Conservation (phyloP, 768 basidiomycete genomes). For the Daedaleopsis sinensis region DNA sequence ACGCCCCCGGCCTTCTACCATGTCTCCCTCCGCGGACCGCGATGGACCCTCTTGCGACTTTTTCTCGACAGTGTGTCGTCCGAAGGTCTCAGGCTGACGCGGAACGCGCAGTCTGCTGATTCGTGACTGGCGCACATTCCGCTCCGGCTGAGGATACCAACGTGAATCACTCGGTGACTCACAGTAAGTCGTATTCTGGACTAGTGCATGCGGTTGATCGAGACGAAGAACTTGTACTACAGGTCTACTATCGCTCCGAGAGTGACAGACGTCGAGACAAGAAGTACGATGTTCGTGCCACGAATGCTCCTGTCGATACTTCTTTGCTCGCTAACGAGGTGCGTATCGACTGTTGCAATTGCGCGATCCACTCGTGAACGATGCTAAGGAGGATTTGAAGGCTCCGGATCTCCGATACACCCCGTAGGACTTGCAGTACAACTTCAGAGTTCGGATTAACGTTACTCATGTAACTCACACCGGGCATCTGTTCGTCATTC, state of each 20-base stretch:
- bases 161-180: no score
- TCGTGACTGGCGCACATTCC: no score
- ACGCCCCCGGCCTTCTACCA: no score
- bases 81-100: no score
- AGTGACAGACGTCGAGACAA: slow-evolving; percentile 59
- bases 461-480: no score
- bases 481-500: no score
- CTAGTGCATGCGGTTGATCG: neutral
- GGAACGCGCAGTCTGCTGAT: no score
- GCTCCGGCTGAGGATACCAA: no score
- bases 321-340: slow-evolving; percentile 70
- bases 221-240: neutral
- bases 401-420: slow-evolving; percentile 66
- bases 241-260: slow-evolving; percentile 68
- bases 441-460: no score
- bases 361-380: neutral
- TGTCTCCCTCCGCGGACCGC: no score
- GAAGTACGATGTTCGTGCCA: slow-evolving; percentile 52
- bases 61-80: no score
- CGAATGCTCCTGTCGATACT: slow-evolving; percentile 57
- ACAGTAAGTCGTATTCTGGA: slow-evolving; percentile 38
- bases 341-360: slow-evolving; percentile 22
- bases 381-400: slow-evolving; percentile 33
- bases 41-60: no score
- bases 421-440: slow-evolving; percentile 23